Conservation (phyloP, 202 grass and related monocot genomes). For the Panicum hallii region DNA sequence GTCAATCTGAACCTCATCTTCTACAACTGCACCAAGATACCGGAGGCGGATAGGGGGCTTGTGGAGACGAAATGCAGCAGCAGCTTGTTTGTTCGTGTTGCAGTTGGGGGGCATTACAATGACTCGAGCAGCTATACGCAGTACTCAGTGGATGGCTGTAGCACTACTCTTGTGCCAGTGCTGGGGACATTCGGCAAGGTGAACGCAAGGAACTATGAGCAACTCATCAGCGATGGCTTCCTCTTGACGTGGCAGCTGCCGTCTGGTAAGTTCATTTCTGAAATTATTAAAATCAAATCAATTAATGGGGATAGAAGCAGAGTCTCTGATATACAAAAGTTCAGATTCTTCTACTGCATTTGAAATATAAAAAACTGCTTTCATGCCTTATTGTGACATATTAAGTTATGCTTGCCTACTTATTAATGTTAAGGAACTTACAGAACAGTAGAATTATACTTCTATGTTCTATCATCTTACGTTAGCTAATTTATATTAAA, state of each 20-base stretch:
- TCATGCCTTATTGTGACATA: background rate
- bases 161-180: constrained; percentile 35
- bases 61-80: background rate
- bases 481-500: background rate
- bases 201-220: constrained; percentile 18
- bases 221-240: constrained; percentile 49
- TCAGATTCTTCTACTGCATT: background rate
- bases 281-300: background rate
- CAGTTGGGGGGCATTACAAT: constrained; percentile 9
- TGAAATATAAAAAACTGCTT: background rate
- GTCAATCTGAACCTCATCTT: constrained; percentile 49
- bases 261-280: background rate
- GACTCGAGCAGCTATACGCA: background rate
- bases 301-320: background rate
- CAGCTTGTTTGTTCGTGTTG: constrained; percentile 11
- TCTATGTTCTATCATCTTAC: background rate
- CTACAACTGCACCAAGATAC: constrained; percentile 34
- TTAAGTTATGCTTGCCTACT: background rate
- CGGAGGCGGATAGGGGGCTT: background rate
- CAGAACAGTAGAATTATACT: background rate
- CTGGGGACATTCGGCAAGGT: background rate
- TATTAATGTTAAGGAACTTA: background rate
- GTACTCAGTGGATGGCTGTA: constrained; percentile 16
- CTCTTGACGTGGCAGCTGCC: constrained; percentile 36
- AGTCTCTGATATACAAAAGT: background rate